These are phyloP conservation scores for Lagenaria siceraria DNA, from an alignment of 306 rosid species.

Conservation along the genomic window DNA sequence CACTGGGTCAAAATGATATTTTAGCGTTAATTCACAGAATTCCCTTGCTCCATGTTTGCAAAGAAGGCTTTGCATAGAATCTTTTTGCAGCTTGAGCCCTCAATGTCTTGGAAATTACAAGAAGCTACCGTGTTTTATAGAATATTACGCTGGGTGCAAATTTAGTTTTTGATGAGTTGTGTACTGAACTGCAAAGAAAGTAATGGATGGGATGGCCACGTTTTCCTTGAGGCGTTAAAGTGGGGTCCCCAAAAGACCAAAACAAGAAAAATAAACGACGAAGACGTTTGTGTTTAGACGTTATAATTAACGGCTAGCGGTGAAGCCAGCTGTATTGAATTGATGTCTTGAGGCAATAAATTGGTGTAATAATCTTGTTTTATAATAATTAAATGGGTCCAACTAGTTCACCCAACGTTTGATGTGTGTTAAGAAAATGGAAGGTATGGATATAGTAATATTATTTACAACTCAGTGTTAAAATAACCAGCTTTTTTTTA, in stretches of 20 bases:
- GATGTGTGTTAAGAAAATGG: too few species aligned
- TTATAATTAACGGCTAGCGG: background rate
- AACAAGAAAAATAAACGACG: background rate
- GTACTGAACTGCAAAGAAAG: slow-evolving; percentile 4
- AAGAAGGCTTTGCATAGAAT: background rate
- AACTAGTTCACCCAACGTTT: too few species aligned
- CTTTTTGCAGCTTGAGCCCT: background rate
- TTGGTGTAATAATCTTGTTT: too few species aligned
- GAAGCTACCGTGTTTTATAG: background rate
- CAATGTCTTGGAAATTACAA: background rate
- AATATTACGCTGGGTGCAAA: background rate
- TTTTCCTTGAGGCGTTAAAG: background rate
- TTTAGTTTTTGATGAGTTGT: background rate
- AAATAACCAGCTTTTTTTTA: too few species aligned
- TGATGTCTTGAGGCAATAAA: too few species aligned
- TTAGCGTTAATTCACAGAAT: too few species aligned
- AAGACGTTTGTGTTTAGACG: background rate
- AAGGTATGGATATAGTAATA: too few species aligned
- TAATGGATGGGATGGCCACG: background rate
- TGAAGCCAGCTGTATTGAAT: background rate
- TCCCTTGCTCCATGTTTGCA: background rate
- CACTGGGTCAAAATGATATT: too few species aligned
- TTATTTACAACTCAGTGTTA: too few species aligned
- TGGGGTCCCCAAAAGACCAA: too few species aligned
- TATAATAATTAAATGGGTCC: too few species aligned